Percentiles rank a stretch among this genome's conserved stretches.
Evolutionary conservation across 768 basidiomycete genomes (phyloP).

Genomic region (Melanogaster broomeanus): DNA sequence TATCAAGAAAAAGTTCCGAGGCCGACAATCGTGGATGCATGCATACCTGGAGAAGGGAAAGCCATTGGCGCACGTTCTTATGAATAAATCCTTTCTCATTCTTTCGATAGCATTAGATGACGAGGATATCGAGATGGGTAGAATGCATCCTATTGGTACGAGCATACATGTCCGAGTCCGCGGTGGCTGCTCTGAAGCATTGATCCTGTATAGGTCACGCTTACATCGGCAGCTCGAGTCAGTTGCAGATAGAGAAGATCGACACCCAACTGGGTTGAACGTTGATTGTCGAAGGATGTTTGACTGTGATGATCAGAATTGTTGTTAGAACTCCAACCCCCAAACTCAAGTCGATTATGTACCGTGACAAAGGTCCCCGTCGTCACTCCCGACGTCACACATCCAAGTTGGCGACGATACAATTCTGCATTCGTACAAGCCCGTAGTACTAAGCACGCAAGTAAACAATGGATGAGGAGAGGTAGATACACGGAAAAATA

Average conservation of each 20-base stretch:
- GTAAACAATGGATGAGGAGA: constrained; percentile 5
- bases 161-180: constrained; percentile 12
- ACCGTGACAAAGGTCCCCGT: background rate
- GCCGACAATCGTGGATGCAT: background rate
- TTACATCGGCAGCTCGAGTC: background rate
- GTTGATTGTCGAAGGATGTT: no score
- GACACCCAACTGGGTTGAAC: no score
- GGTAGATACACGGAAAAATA: constrained; percentile 30
- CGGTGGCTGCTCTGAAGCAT: constrained; percentile 4
- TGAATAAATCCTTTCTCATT: constrained; percentile 16
- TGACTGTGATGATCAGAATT: background rate
- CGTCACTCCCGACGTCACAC: background rate
- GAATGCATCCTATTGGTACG: constrained; percentile 8
- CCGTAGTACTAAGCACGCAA: constrained; percentile 1
- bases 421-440: constrained; percentile 22
- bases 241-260: background rate
- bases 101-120: constrained; percentile 26
- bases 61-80: constrained; percentile 23
- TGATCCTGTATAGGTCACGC: background rate
- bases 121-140: constrained; percentile 20
- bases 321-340: no score
- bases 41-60: constrained; percentile 38
- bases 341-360: no score
- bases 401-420: constrained; percentile 8
- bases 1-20: constrained; percentile 3